These are phyloP conservation scores for Diutina rugosa DNA, from an alignment of 1,139 yeast genomes.

Conservation along the genomic window DNA sequence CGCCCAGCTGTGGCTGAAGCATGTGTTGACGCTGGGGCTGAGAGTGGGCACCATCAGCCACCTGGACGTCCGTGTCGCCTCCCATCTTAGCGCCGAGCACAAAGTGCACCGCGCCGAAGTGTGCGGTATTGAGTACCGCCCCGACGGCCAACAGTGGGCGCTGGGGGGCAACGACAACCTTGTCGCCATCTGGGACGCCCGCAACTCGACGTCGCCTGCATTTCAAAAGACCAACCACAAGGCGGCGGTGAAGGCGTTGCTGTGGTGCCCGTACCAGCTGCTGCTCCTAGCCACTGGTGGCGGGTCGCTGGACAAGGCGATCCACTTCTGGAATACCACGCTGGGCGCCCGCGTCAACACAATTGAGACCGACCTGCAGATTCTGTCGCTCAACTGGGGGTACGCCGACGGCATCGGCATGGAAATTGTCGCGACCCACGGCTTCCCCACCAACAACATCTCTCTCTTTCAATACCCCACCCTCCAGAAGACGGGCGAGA, in stretches of 20 bases:
- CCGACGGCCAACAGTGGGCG: slow-evolving; percentile 77
- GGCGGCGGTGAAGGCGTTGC: slow-evolving; percentile 92
- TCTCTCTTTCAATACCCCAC: slow-evolving; percentile 81
- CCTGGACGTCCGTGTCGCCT: slow-evolving; percentile 84
- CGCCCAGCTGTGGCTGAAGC: slow-evolving; percentile 77
- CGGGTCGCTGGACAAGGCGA: slow-evolving; percentile 80
- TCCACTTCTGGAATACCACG: slow-evolving; percentile 91
- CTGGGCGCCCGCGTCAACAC: slow-evolving; percentile 82
- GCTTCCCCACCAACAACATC: slow-evolving; percentile 80
- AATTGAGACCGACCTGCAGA: slow-evolving; percentile 89
- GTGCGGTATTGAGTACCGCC: slow-evolving; percentile 82
- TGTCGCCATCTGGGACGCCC: slow-evolving; percentile 90
- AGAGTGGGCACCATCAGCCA: slow-evolving; percentile 76
- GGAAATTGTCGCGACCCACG: slow-evolving; percentile 91
- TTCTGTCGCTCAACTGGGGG: slow-evolving; percentile 89
- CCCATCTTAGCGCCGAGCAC: slow-evolving; percentile 54
- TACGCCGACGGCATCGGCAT: slow-evolving; percentile 55
- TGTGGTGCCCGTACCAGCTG: slow-evolving; percentile 88
- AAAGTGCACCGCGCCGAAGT: slow-evolving; percentile 70
- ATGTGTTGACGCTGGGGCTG: slow-evolving; percentile 71
- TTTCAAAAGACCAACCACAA: slow-evolving; percentile 70
- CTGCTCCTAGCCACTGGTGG: slow-evolving; percentile 92
- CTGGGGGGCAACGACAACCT: slow-evolving; percentile 93
- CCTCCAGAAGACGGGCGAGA: slow-evolving; percentile 79
- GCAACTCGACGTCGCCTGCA: slow-evolving; percentile 29